Evolutionary conservation across 306 rosid species (phyloP).

Genomic region (Rosa lucieae): DNA sequence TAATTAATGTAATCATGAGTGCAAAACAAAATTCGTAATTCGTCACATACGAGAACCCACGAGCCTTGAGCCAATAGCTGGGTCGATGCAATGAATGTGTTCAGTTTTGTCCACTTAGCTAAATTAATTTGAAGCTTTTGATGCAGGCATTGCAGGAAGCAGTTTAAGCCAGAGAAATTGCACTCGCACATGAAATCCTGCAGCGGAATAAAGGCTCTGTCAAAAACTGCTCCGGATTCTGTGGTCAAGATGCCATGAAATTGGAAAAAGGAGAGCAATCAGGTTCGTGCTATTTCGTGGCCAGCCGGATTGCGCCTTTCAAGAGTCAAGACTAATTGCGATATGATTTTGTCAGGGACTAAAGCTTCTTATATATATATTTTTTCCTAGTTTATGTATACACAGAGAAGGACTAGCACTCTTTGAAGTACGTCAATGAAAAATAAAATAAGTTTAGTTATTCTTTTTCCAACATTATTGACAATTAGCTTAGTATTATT

Average conservation of each 20-base stretch:
- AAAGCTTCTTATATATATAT: neutral
- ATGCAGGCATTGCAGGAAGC: slow-evolving; percentile 88
- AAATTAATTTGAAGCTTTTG: neutral
- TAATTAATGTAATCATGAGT: neutral
- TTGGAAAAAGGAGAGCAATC: slow-evolving; percentile 21
- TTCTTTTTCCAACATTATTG: no score
- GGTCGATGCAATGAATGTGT: no score
- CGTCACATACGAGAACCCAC: neutral
- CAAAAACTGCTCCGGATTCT: slow-evolving; percentile 27
- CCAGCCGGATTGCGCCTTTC: slow-evolving; percentile 22
- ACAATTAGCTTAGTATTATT: no score
- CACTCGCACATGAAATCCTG: slow-evolving; percentile 82
- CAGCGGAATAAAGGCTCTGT: slow-evolving; percentile 55
- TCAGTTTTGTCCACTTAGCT: neutral
- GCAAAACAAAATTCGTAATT: neutral
- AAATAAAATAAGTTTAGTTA: no score
- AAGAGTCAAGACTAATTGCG: neutral
- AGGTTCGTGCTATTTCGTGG: slow-evolving; percentile 32
- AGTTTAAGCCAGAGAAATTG: slow-evolving; percentile 83
- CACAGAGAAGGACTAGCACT: no score
- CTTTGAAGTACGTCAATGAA: no score
- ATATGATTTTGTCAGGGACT: neutral
- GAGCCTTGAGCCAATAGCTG: neutral
- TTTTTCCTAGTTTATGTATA: no score
- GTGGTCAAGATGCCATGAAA: slow-evolving; percentile 30